Evolutionary conservation across 352 stramenopile genomes (phyloP).

Genomic region (Thalassiosira exigua): DNA sequence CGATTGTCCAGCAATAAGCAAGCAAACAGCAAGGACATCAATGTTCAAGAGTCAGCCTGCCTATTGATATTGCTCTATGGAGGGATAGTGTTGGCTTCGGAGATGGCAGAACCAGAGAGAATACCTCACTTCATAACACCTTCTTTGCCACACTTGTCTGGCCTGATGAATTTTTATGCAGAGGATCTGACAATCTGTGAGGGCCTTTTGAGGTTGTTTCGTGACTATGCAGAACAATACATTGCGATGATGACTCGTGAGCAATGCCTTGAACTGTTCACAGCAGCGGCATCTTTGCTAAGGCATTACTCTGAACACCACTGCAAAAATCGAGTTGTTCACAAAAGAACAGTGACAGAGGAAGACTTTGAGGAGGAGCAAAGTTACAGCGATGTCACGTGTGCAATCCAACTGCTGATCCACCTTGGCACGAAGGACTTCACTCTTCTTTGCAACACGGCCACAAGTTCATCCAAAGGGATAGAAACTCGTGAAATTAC

Average conservation of each 20-base stretch:
- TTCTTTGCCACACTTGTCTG: conserved; percentile 76
- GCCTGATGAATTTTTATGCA: conserved; percentile 77
- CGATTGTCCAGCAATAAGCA: conserved; percentile 60
- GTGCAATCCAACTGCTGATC: conserved; percentile 82
- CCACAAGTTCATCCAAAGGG: conserved; percentile 41
- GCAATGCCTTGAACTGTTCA: conserved; percentile 72
- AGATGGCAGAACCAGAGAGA: conserved; percentile 75
- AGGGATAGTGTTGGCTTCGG: conserved; percentile 71
- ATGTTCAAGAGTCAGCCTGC: conserved; percentile 74
- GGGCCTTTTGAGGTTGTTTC: conserved; percentile 73
- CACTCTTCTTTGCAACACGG: conserved; percentile 60
- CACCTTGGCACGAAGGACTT: conserved; percentile 84
- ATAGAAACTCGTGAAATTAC: conserved; percentile 78
- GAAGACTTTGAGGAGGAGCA: conserved; percentile 81
- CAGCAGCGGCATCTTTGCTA: conserved; percentile 68
- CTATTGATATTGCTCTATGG: conserved; percentile 77
- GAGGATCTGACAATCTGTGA: conserved; percentile 81
- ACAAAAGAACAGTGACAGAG: conserved; percentile 24
- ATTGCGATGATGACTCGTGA: conserved; percentile 73
- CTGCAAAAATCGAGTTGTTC: conserved; percentile 66
- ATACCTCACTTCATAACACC: conserved; percentile 80
- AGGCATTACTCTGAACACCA: conserved; percentile 77
- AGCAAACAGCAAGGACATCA: conserved; percentile 55
- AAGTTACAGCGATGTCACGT: conserved; percentile 82
- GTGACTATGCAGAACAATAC: conserved; percentile 81